Base-by-base conservation (phyloP, 2,329 filamentous ascomycete genomes). In the Daldinia sp. region DNA sequence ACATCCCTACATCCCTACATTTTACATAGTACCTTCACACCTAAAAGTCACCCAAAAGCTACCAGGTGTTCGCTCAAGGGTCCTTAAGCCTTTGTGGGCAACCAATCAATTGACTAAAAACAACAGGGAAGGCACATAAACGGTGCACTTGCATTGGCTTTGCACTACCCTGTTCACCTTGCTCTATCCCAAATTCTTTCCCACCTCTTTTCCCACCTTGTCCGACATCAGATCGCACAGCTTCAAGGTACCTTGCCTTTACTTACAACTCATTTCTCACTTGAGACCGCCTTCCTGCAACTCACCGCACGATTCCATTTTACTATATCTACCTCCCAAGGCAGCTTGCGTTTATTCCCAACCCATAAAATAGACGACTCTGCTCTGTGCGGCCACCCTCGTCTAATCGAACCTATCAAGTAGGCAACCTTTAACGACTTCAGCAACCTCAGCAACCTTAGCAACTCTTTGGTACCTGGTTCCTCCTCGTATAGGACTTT, bases 81-180 rank as follows among this genome's bases (percentile, higher is more conserved):
- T 64, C 48, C 55, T 25, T 27, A 54, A 51, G 58, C 30, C 51
- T 64, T 27, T 27, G 15, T 52, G 60, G 51, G 43, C 61, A 61
- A 27, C 64, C 64, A 64, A 67, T 67, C 64, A 64, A 59, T 57
- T 50, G 41, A 13, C 50, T 35, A 52, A 64, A 27, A 9, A 37
- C 51, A 17, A 53, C 43, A 60, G 61, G 64, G 63, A 61, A 62
- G 43, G 51, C 48, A 59, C 61, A 64, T 51, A 54, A 67, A 57
- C 64, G 64, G 64, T 54, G 61, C 58, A 55, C 55, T 67, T 62
- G 64, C 64, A 61, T 64, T 67, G 58, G 61, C 30, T 54, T 53
- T 52, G 58, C 61, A 53, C 41, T 59, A 51, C 62, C 57, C 49
- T 51, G 50, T 55, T 65, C 62, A 65, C 63, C 63, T 65, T 55